Evolutionary conservation across 495 filamentous ascomycete species (phyloP).

Genomic region (Neurospora sp.): DNA sequence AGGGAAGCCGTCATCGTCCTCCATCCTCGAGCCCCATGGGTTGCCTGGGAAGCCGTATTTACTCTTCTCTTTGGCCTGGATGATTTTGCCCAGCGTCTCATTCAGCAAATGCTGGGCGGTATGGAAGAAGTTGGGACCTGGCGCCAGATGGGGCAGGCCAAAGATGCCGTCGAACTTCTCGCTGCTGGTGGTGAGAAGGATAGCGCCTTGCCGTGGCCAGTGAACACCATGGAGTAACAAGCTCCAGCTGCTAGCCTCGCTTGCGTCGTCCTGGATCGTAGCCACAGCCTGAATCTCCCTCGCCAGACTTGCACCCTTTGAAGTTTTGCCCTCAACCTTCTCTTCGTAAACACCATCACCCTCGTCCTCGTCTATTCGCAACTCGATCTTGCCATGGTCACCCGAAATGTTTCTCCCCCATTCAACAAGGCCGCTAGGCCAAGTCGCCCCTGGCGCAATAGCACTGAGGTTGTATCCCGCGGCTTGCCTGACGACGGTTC

Average conservation of each 20-base stretch:
- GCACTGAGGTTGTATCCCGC: conserved; percentile 37
- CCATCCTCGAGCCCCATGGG: conserved; percentile 50
- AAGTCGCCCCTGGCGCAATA: conserved; percentile 33
- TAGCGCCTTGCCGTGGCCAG: conserved; percentile 62
- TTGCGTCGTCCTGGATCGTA: conserved; percentile 59
- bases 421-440: conserved; percentile 31
- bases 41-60: conserved; percentile 37
- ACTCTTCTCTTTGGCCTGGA: conserved; percentile 49
- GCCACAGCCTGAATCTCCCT: conserved; percentile 55
- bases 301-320: conserved; percentile 19
- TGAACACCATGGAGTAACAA: conserved; percentile 73
- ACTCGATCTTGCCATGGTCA: conserved; percentile 40
- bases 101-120: conserved; percentile 58
- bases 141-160: conserved; percentile 71
- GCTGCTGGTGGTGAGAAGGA: conserved; percentile 77
- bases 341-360: conserved; percentile 32
- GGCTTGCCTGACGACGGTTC: conserved; percentile 21
- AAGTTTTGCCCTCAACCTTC: conserved; percentile 4
- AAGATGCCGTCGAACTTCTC: conserved; percentile 89
- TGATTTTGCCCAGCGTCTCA: conserved; percentile 54
- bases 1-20: conserved; percentile 46
- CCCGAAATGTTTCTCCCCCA: conserved; percentile 65
- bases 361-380: conserved; percentile 43
- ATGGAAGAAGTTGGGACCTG: conserved; percentile 55
- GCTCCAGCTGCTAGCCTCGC: conserved; percentile 60